Base-by-base conservation (phyloP, 2,329 filamentous ascomycete genomes). In the Xylariales sp. region DNA sequence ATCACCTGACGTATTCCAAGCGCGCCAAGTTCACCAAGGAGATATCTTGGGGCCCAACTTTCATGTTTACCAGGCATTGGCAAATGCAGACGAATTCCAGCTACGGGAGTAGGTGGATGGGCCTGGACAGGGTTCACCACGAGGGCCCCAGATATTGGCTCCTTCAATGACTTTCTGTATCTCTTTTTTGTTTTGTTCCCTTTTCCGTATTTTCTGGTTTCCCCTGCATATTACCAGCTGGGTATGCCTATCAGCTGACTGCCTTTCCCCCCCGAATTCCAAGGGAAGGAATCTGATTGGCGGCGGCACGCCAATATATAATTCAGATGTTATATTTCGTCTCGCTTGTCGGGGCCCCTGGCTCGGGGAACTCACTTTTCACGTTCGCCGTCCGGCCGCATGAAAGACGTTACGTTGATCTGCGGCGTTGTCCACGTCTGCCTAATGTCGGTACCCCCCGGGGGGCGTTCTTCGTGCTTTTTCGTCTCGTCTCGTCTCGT, bases 191-290 rank as follows among this genome's bases (percentile, higher is more conserved):
- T 36, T 57, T 43, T 50, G 3, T 39, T 39, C 36, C 36, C 8
- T 48, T 57, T 41, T 23, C 23, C 36, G 43, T 23, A 10, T 48
- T 49, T 62, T 62, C 39, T 57, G 9, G 18, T 16, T 39, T 50
- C n/a, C 49, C 49, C 57, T 49, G 58, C 58, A 62, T 52, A 55
- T 59, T 18, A 59, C 59, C 50, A 50, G 66, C 59, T 50, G 16
- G 23, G 48, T 43, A 43, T 41, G 7, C 58, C 54, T 36, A 56
- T 62, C 63, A 66, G 66, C 63, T 66, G 66, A 67, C 50, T 56
- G 43, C 67, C 9, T 12, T 23, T 50, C 49, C 6, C 12, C 36
- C 32, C 32, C 36, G 50, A 45, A 48, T 46, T 55, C 3, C 28
- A 12, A 30, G 23, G 34, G 39, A 34, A 43, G 23, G 36, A 3